These are phyloP conservation scores for Lepiota venenata DNA, from an alignment of 768 basidiomycete genomes.

Conservation along the genomic window DNA sequence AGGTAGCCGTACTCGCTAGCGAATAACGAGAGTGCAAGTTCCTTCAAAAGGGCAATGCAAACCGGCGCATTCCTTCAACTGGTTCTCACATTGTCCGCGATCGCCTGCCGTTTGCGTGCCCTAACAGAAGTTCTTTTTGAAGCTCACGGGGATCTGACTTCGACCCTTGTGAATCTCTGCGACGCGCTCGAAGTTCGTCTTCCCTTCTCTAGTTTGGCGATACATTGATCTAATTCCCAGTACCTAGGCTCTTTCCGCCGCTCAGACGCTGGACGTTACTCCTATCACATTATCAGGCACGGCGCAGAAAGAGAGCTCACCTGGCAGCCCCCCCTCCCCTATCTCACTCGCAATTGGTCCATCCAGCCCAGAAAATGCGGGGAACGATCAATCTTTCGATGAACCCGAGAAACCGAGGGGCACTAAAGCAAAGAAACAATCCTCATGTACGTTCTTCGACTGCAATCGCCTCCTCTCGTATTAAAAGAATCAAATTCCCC, in stretches of 20 bases:
- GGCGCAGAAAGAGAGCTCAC: no score
- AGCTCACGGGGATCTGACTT: slow-evolving; percentile 22
- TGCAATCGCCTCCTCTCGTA: no score
- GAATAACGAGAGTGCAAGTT: slow-evolving; percentile 33
- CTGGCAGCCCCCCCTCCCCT: no score
- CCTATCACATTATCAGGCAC: no score
- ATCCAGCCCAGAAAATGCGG: neutral
- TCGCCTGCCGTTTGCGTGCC: slow-evolving; percentile 53
- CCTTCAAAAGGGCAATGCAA: slow-evolving; percentile 62
- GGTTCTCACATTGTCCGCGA: slow-evolving; percentile 56
- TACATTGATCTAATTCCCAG: neutral
- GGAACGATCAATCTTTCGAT: neutral
- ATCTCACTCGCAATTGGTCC: neutral
- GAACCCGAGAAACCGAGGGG: neutral
- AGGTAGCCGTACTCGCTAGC: neutral
- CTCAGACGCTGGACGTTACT: no score
- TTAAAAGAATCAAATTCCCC: no score
- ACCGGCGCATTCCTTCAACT: slow-evolving; percentile 72
- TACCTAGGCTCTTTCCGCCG: neutral
- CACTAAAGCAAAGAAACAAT: no score
- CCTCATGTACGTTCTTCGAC: no score
- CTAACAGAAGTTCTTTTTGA: slow-evolving; percentile 43
- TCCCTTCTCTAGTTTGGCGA: no score
- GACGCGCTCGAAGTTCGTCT: slow-evolving; percentile 1
- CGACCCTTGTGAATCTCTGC: slow-evolving; percentile 6